Evolutionary conservation across 192 early-diverging fungal genomes (phyloP), one percentile per base, ranked within the genome.

Genomic region (Coemansia biformis): DNA sequence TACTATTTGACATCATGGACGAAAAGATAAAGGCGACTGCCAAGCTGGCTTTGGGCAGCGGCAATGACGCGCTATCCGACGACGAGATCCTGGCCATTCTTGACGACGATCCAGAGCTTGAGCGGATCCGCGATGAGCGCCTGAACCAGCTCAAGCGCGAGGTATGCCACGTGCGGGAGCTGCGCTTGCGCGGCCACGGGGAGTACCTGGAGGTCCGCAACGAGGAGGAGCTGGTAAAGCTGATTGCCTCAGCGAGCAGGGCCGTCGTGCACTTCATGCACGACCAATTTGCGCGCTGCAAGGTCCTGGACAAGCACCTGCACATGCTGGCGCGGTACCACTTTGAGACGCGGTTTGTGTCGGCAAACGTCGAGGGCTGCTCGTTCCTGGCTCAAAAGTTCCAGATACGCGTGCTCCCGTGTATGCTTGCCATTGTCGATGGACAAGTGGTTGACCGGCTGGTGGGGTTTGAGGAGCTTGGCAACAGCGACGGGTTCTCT

Each of bases 401-500:
- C 34, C 79, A 89, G 48, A 65, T 98, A 23, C 79, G 87, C 43
- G 67, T 95, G 8, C 78, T 98, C 28, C 95, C 95, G 10, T 94
- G 91, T 54, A 78, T 98, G 40, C 79, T 96, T 13, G 54, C 78
- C 1, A 85, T 93, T 43, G 63, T 83, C 1, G 75, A 93, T 46
- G 91, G 91, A 11, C 63, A 44, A 2, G 65, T 63, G 74, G 83
- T 87, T 0, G 91, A 94, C 51, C 57, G 82, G 76, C 84, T 77
- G 28, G 72, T 95, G 50, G 96, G 96, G 0, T 98, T 98, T 78
- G 96, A 98, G 21, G 93, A 88, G 14, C 68, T 98, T 12, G 92
- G 91, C 16, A 90, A 88, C 52, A 81, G 71, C 8, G 96, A 98
- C 60, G 67, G 75, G 42, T 96, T 98, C 40, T 66, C 79, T 22